These are phyloP conservation scores for Aspergillus steynii DNA, from an alignment of 495 filamentous ascomycete genomes.

Conservation along the genomic window DNA sequence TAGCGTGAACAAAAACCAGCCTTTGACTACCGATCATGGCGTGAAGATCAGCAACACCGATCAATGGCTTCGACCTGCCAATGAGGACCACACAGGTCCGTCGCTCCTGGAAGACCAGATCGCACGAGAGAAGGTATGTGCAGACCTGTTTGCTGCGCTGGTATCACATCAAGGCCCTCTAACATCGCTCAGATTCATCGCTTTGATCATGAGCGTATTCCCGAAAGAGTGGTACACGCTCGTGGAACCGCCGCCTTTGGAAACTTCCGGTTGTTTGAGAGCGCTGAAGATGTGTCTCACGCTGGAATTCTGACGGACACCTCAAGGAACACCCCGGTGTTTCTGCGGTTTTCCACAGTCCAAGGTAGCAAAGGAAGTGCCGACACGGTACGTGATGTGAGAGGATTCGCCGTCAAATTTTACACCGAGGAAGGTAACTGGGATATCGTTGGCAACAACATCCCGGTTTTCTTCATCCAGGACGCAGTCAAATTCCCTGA, in stretches of 20 bases:
- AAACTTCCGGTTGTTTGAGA: conserved; percentile 73
- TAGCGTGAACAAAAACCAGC: conserved; percentile 32
- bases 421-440: conserved; percentile 59
- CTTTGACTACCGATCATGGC: conserved; percentile 77
- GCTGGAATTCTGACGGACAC: conserved; percentile 81
- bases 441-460: conserved; percentile 79
- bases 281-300: conserved; percentile 65
- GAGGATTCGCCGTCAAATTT: conserved; percentile 79
- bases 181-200: conserved; percentile 59
- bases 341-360: conserved; percentile 82
- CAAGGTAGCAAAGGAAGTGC: conserved; percentile 75
- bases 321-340: conserved; percentile 73
- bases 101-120: conserved; percentile 81
- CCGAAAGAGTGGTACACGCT: conserved; percentile 87
- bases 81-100: conserved; percentile 64
- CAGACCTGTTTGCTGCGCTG: not conserved
- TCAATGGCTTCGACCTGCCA: conserved; percentile 72
- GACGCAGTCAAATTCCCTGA: conserved; percentile 75
- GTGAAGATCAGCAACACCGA: conserved; percentile 75
- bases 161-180: not conserved
- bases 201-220: conserved; percentile 87
- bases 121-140: conserved; percentile 68
- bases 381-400: conserved; percentile 79
- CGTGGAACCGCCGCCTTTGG: conserved; percentile 83
- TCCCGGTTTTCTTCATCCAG: conserved; percentile 75